Percentiles rank a stretch among this genome's conserved stretches.
Conservation (phyloP, 192 early-diverging fungal genomes). For the Polychytrium aggregatum region DNA sequence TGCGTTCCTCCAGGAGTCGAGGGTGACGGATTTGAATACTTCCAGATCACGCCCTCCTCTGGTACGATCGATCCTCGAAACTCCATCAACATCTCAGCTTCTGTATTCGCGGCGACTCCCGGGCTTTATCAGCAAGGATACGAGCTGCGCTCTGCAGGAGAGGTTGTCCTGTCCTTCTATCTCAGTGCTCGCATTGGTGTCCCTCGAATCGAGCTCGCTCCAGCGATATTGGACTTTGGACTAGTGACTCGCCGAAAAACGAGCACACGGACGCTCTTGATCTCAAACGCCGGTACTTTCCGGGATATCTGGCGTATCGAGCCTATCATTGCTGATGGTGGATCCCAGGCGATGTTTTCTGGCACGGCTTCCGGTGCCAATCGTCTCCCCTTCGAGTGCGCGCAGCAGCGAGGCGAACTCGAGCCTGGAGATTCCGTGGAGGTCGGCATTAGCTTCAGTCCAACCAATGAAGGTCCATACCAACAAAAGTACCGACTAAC, state of each 20-base stretch:
- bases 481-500: conserved; percentile 15
- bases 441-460: conserved; percentile 28
- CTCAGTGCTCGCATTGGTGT: conserved; percentile 38
- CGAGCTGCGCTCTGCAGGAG: conserved; percentile 32
- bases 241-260: conserved; percentile 26
- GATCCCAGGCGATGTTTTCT: too few species aligned
- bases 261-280: conserved; percentile 19
- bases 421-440: conserved; percentile 17
- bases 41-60: conserved; percentile 18
- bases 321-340: conserved; percentile 8
- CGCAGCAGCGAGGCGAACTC: conserved; percentile 17
- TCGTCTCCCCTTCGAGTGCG: conserved; percentile 18
- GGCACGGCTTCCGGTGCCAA: too few species aligned
- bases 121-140: conserved; percentile 41
- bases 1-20: conserved; percentile 9
- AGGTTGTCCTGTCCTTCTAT: conserved; percentile 36
- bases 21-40: neutral
- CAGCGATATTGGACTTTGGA: conserved; percentile 38
- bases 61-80: conserved; percentile 31
- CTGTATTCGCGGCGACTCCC: conserved; percentile 19
- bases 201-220: conserved; percentile 27
- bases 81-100: conserved; percentile 31
- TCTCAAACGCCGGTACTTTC: conserved; percentile 40
- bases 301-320: conserved; percentile 35
- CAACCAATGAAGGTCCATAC: conserved; percentile 31